Conservation (phyloP, 192 early-diverging fungal species). For the Spizellomyces sp. region DNA sequence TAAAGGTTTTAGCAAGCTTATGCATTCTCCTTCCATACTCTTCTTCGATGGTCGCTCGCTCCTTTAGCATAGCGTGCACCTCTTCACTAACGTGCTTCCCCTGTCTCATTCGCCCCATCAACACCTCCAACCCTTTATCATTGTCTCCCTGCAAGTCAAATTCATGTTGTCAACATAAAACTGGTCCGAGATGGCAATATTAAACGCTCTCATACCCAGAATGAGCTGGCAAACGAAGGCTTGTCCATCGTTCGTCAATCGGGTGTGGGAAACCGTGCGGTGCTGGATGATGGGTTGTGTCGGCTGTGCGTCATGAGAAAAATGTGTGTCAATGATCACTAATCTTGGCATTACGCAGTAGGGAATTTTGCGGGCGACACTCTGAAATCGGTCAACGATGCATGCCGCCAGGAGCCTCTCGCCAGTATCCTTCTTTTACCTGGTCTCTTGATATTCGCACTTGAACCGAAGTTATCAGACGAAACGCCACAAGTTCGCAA, state of each 20-base stretch:
- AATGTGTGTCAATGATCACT: no score
- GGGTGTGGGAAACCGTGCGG: no score
- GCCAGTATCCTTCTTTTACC: no score
- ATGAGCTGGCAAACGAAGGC: conserved; percentile 38
- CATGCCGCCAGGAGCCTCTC: no score
- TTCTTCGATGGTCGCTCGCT: conserved; percentile 57
- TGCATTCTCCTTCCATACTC: conserved; percentile 57
- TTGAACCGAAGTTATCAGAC: no score
- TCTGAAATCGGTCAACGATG: no score
- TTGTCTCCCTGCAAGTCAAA: conserved; percentile 42
- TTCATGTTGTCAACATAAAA: background rate
- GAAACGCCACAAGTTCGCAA: no score
- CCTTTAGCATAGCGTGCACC: conserved; percentile 46
- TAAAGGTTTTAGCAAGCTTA: conserved; percentile 54
- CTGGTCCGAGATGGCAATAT: background rate
- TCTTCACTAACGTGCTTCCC: conserved; percentile 55
- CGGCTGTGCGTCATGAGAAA: no score
- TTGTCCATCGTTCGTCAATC: conserved; percentile 13
- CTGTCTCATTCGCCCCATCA: conserved; percentile 46
- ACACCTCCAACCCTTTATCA: conserved; percentile 53
- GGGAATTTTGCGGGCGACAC: no score
- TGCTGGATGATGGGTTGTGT: no score
- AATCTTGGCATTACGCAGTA: no score
- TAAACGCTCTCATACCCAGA: conserved; percentile 37
- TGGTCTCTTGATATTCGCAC: no score